Percentiles rank a stretch among this genome's conserved stretches.
phyloP scores from a whole-genome alignment of 1,284 basidiomycete genomes.

The Cryptococcus floricola region DNA sequence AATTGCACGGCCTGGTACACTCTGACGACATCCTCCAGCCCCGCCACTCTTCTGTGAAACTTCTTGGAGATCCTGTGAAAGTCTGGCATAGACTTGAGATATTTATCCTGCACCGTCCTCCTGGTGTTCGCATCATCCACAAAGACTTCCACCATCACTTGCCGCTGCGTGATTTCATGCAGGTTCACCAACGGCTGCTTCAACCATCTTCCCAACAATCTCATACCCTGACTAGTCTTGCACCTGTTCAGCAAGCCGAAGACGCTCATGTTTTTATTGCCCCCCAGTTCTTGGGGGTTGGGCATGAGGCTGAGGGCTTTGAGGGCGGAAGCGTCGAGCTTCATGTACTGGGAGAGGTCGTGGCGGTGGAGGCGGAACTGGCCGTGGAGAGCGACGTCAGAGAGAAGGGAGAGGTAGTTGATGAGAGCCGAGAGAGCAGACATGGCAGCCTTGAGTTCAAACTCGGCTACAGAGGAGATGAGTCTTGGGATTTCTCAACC shows the following conservation, averaged over 20 bases:
- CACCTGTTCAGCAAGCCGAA: slow-evolving; percentile 90
- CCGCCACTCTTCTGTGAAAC: slow-evolving; percentile 79
- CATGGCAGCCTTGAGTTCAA: slow-evolving; percentile 73
- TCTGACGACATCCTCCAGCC: slow-evolving; percentile 90
- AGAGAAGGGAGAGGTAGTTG: slow-evolving; percentile 75
- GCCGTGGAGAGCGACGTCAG: slow-evolving; percentile 75
- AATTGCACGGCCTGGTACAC: slow-evolving; percentile 84
- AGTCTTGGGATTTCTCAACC: background rate
- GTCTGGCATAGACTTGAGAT: slow-evolving; percentile 88
- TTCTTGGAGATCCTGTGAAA: slow-evolving; percentile 88
- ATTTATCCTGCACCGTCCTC: slow-evolving; percentile 72
- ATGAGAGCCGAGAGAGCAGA: slow-evolving; percentile 77
- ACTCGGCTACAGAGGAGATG: slow-evolving; percentile 59
- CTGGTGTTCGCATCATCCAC: slow-evolving; percentile 73
- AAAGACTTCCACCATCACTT: slow-evolving; percentile 82
- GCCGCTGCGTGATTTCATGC: slow-evolving; percentile 83
- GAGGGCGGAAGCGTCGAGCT: slow-evolving; percentile 89
- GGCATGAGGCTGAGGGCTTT: slow-evolving; percentile 86
- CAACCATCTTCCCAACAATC: slow-evolving; percentile 86
- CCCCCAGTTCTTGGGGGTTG: slow-evolving; percentile 57
- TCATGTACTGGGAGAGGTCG: slow-evolving; percentile 92
- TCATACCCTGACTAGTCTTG: slow-evolving; percentile 93
- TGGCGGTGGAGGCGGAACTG: slow-evolving; percentile 79
- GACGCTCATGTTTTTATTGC: slow-evolving; percentile 74
- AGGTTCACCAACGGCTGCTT: slow-evolving; percentile 94